phyloP scores from a whole-genome alignment of 768 basidiomycete genomes.

The Suillus discolor region DNA sequence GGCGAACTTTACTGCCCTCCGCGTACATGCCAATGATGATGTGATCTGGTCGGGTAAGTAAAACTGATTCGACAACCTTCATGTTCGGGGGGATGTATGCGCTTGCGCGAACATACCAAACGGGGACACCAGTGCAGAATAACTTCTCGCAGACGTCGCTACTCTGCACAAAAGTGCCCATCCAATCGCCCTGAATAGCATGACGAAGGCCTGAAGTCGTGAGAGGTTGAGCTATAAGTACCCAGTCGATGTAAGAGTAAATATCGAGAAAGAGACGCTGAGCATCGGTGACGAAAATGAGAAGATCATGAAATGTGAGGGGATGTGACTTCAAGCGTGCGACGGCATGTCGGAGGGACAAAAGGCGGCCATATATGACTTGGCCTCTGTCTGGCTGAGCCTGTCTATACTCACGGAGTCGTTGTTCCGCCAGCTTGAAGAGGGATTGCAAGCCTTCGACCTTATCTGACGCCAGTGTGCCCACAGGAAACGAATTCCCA shows the following conservation, averaged over 20 bases:
- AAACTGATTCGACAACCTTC: background rate
- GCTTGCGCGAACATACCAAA: background rate
- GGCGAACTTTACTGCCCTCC: background rate
- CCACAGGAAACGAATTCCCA: constrained; percentile 1
- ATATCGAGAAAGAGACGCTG: constrained; percentile 9
- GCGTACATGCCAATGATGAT: constrained; percentile 1
- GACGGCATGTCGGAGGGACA: background rate
- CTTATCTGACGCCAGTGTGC: constrained; percentile 6
- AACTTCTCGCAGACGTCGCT: background rate
- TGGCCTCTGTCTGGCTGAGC: constrained; percentile 1
- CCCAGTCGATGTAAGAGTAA: constrained; percentile 8
- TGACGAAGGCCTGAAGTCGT: background rate
- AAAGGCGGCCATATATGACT: background rate
- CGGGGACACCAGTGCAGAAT: background rate
- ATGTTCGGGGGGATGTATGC: background rate
- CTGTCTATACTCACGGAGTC: background rate
- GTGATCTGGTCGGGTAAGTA: background rate
- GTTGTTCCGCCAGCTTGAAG: background rate
- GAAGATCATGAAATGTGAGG: background rate
- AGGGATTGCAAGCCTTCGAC: constrained; percentile 2
- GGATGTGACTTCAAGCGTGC: constrained; percentile 7
- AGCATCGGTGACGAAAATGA: constrained; percentile 11
- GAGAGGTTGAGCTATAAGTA: constrained; percentile 1
- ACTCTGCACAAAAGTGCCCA: constrained; percentile 7
- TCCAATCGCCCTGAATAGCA: background rate